Conservation (phyloP, 2,329 filamentous ascomycete genomes). For the Xylaria sp. region DNA sequence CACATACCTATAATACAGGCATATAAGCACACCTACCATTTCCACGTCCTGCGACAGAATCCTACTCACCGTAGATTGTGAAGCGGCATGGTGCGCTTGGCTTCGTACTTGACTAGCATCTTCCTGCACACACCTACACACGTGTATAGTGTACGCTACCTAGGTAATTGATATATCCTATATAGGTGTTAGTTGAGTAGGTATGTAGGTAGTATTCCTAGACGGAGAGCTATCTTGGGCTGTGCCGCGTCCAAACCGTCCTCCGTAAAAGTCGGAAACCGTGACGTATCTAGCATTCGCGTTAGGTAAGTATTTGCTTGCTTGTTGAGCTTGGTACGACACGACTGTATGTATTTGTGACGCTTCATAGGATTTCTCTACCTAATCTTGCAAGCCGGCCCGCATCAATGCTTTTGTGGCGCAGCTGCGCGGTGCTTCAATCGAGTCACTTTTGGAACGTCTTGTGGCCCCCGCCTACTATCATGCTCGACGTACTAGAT, state of each 20-base stretch:
- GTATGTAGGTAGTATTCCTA: not conserved
- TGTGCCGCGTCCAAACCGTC: constrained; percentile 1
- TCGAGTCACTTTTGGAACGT: not conserved
- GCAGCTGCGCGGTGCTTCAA: constrained; percentile 6
- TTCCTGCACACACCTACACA: too few relatives aligned
- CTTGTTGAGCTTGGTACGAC: not conserved
- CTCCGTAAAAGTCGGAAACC: not conserved
- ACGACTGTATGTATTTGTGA: not conserved
- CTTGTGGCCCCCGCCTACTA: not conserved
- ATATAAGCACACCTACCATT: too few relatives aligned
- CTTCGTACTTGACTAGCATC: too few relatives aligned
- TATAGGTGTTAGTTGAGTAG: not conserved
- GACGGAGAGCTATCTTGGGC: not conserved
- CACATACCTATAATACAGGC: not conserved
- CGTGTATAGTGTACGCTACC: too few relatives aligned
- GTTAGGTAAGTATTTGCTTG: not conserved
- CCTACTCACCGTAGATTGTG: too few relatives aligned
- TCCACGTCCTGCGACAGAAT: too few relatives aligned
- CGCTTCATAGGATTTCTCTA: not conserved
- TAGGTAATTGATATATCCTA: too few relatives aligned
- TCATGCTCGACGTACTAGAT: not conserved
- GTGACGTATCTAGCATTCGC: not conserved
- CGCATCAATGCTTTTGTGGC: constrained; percentile 3
- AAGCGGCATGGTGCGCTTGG: too few relatives aligned
- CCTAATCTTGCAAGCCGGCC: not conserved